Percentiles rank a stretch among this genome's conserved stretches.
phyloP scores from a whole-genome alignment of 208 protist genomes.

The Acanthamoeba culbertsoni region DNA sequence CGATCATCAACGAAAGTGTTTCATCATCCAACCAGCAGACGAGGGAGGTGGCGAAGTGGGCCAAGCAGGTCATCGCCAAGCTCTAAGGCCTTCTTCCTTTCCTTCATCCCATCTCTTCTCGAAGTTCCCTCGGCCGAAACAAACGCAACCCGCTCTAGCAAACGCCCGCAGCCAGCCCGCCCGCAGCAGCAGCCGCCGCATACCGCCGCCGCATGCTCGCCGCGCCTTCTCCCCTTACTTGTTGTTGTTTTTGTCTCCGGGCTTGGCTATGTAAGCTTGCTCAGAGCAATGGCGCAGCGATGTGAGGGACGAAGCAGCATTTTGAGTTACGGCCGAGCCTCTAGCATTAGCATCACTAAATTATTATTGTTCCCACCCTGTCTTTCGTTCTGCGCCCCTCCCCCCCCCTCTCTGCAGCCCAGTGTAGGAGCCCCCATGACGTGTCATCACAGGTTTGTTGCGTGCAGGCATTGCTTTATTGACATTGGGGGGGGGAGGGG shows the following conservation, averaged over 20 bases:
- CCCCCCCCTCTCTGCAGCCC: too few species aligned
- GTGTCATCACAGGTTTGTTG: too few species aligned
- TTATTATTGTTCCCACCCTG: too few species aligned
- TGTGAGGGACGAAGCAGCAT: too few species aligned
- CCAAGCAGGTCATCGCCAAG: constrained; percentile 58
- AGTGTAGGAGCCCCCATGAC: too few species aligned
- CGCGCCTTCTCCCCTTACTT: neutral
- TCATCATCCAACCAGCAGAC: neutral
- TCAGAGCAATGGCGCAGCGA: too few species aligned
- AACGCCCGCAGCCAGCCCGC: neutral
- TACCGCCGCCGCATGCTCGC: constrained; percentile 34
- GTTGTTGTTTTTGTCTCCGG: neutral
- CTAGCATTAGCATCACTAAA: too few species aligned
- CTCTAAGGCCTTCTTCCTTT: neutral
- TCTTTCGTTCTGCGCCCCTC: too few species aligned
- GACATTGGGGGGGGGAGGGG: too few species aligned
- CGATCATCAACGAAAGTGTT: constrained; percentile 59
- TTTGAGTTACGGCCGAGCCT: too few species aligned
- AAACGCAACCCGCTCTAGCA: neutral
- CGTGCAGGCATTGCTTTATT: too few species aligned
- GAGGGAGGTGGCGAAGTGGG: constrained; percentile 69
- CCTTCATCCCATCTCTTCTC: neutral
- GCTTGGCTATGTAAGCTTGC: neutral
- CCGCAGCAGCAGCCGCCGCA: constrained; percentile 16
- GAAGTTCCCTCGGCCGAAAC: neutral